These are phyloP conservation scores for Ilyonectria sp. DNA, from an alignment of 2,329 filamentous ascomycete species.

Conservation along the genomic window DNA sequence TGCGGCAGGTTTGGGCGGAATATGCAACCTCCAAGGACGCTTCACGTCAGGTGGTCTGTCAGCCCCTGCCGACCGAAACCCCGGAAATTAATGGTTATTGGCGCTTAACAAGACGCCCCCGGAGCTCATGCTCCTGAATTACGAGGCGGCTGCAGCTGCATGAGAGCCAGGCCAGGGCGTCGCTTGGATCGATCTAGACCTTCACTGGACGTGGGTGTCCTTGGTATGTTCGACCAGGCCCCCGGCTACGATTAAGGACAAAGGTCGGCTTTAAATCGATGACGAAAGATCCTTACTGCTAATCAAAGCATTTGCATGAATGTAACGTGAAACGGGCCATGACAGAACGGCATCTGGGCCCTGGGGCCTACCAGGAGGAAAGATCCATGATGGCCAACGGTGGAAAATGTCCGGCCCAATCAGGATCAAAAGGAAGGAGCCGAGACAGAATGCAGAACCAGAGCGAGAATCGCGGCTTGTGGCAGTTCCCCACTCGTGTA, in stretches of 20 bases:
- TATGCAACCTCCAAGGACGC: background rate
- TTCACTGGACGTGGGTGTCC: background rate
- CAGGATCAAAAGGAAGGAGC: background rate
- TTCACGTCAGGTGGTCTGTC: background rate
- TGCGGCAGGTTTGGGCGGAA: background rate
- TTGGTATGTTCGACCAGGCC: background rate
- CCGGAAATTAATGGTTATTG: constrained; percentile 2
- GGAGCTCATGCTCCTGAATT: constrained; percentile 24
- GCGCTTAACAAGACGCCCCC: background rate
- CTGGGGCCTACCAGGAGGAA: background rate
- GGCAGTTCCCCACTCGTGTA: background rate
- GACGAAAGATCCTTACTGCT: background rate
- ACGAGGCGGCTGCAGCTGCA: constrained; percentile 11
- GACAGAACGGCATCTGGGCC: background rate
- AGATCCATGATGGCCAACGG: background rate
- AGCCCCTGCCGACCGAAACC: background rate
- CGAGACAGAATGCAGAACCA: background rate
- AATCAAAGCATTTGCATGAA: background rate
- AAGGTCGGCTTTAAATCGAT: background rate
- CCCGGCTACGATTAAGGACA: background rate
- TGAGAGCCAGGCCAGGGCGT: constrained; percentile 3
- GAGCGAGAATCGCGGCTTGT: background rate
- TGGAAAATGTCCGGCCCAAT: background rate
- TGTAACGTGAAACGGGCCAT: background rate
- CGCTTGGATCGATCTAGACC: constrained; percentile 18